Evolutionary conservation across 208 protist genomes (phyloP), one percentile per base, ranked within the genome.

Genomic region (Leishmania lainsoni): DNA sequence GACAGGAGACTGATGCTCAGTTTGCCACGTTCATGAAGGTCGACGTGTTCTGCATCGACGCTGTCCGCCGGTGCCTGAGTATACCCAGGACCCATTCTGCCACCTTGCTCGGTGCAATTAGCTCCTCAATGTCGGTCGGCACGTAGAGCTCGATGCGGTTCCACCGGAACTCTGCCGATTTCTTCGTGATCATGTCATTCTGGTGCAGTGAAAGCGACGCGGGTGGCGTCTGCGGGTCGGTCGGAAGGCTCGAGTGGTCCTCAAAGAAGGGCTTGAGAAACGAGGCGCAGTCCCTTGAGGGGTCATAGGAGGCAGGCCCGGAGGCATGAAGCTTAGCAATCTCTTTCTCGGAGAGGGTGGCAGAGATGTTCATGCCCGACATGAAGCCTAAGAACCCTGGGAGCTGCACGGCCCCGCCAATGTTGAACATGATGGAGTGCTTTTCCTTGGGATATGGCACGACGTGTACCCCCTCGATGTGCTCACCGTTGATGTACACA

Each of bases 401-500:
- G 54, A 87, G 85, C 32, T 84, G 75, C n/a, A 76, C 65, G n/a
- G 71, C 77, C 14, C 91, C 90, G 82, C 92, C 92, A 72, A 97
- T 91, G 42, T 79, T 85, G 76, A 97, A 84, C 56, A 90, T 80
- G 17, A 96, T 76, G 63, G 84, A 78, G 35, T 92, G 83, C 56
- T 86, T 88, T 72, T 91, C 78, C 80, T 93, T 92, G 5, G 92
- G 93, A 63, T 92, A 95, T 16, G 90, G 88, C 26, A 88, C 81
- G 66, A 77, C 87, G 58, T 90, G 71, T 5, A 83, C 82, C 39
- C 74, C 83, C 75, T 78, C 77, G 51, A 89, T 76, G 26, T 84
- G 80, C 35, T 86, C 52, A 26, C 94, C 93, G 82, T 97, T 95
- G 72, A 97, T 80, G 85, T 90, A 96, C 14, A 96, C 78, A 78